Evolutionary conservation across 2,329 filamentous ascomycete species (phyloP).

Genomic region (Paraphaeosphaeria sporulosa): DNA sequence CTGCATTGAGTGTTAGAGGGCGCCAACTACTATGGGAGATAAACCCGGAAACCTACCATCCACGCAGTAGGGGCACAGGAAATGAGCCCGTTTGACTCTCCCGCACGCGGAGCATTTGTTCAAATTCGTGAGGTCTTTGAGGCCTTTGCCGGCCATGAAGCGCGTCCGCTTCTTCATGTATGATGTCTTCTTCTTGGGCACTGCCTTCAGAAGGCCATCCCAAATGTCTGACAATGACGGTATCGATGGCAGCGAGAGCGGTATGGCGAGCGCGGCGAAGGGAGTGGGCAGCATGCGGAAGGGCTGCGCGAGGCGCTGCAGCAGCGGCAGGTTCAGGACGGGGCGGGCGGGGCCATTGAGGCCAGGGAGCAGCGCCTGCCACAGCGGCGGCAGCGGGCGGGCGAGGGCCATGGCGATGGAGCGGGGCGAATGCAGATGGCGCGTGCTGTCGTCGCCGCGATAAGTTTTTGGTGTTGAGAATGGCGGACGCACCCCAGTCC

Average conservation of each 20-base stretch:
- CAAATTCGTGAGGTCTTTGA: slow-evolving; percentile 87
- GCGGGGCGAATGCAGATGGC: slow-evolving; percentile 6
- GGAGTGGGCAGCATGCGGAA: slow-evolving; percentile 70
- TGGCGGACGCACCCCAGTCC: slow-evolving; percentile 33
- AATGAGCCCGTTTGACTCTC: slow-evolving; percentile 84
- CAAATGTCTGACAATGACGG: slow-evolving; percentile 78
- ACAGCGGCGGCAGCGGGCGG: slow-evolving; percentile 51
- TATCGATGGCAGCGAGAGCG: slow-evolving; percentile 54
- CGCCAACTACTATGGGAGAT: not conserved
- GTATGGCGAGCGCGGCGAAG: slow-evolving; percentile 49
- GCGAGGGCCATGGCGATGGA: slow-evolving; percentile 48
- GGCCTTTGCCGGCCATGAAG: slow-evolving; percentile 92
- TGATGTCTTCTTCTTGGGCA: slow-evolving; percentile 98
- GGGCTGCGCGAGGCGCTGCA: slow-evolving; percentile 56
- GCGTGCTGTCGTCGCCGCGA: slow-evolving; percentile 12
- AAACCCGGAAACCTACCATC: slow-evolving; percentile 65
- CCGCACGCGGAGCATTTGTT: slow-evolving; percentile 93
- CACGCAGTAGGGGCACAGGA: slow-evolving; percentile 87
- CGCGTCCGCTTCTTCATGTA: slow-evolving; percentile 93
- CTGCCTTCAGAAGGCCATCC: slow-evolving; percentile 89
- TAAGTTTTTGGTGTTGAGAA: slow-evolving; percentile 37
- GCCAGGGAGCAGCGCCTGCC: slow-evolving; percentile 63
- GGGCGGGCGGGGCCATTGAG: slow-evolving; percentile 53
- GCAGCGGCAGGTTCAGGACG: slow-evolving; percentile 49
- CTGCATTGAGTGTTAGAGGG: slow-evolving; percentile 26